phyloP scores from a whole-genome alignment of 2,329 filamentous ascomycete genomes.

The Didymella glomerata region DNA sequence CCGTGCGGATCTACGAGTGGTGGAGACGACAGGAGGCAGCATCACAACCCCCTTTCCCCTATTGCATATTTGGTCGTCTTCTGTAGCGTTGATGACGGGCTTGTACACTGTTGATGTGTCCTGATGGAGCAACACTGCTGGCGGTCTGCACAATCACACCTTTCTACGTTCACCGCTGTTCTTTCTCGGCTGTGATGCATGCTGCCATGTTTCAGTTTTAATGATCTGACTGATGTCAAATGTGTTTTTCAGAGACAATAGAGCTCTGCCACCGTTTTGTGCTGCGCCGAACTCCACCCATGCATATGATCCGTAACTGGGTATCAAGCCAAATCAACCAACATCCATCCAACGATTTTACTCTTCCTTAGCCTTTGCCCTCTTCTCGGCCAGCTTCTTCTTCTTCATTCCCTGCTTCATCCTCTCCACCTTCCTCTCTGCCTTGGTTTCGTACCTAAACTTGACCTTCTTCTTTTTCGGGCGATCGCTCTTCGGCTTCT shows the following conservation, averaged over 20 bases:
- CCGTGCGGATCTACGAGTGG: conserved; percentile 26
- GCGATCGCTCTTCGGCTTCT: conserved; percentile 56
- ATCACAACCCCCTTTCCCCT: conserved; percentile 28
- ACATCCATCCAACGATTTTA: neutral
- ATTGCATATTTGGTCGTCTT: conserved; percentile 41
- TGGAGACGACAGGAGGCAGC: conserved; percentile 29
- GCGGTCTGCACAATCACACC: conserved; percentile 22
- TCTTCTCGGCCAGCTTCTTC: conserved; percentile 71
- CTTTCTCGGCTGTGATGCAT: conserved; percentile 1
- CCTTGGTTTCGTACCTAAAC: conserved; percentile 91
- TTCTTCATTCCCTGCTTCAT: conserved; percentile 74
- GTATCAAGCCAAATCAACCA: conserved; percentile 13
- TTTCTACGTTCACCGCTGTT: conserved; percentile 10
- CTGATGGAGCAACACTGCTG: conserved; percentile 42
- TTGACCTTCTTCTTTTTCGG: conserved; percentile 86
- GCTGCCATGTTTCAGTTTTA: neutral
- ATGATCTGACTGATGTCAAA: neutral
- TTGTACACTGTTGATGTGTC: conserved; percentile 45
- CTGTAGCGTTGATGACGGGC: conserved; percentile 36
- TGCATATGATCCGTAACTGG: conserved; percentile 23
- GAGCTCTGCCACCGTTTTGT: neutral
- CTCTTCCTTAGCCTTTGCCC: conserved; percentile 49
- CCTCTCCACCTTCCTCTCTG: conserved; percentile 72
- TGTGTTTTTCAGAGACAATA: neutral
- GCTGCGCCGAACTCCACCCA: conserved; percentile 21